A percentile compares a stretch with the other conserved stretches of the same genome.
Conservation (phyloP, 768 basidiomycete genomes). For the Suillus clintonianus region DNA sequence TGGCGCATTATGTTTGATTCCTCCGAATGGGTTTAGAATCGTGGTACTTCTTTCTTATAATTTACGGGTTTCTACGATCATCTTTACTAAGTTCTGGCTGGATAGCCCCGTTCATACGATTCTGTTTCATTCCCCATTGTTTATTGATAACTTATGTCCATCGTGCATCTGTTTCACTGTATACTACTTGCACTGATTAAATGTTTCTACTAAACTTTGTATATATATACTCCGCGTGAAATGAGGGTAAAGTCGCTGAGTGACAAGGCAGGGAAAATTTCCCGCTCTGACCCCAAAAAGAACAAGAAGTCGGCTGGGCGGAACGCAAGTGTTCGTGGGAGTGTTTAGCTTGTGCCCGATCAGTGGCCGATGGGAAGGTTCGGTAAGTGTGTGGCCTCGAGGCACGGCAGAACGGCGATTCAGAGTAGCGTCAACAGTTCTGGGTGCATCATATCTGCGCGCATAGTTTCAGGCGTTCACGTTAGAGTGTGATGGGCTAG, state of each 20-base stretch:
- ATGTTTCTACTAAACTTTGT: too few relatives aligned
- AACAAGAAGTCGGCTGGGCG: too few relatives aligned
- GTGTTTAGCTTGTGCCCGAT: neutral
- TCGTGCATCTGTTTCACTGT: too few relatives aligned
- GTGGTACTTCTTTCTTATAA: neutral
- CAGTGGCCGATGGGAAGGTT: neutral
- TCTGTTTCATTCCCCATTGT: neutral
- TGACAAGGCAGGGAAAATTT: neutral
- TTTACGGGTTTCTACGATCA: neutral
- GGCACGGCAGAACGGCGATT: neutral
- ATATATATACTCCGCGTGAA: neutral
- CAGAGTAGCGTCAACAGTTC: neutral
- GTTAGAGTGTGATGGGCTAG: neutral
- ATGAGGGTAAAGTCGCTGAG: neutral
- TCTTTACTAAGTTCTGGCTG: too few relatives aligned
- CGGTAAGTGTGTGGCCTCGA: neutral
- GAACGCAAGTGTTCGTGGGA: neutral
- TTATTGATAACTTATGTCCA: neutral
- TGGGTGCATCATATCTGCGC: neutral
- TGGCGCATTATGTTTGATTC: conserved; percentile 2
- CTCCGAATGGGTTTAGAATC: neutral
- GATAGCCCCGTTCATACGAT: neutral
- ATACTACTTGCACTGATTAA: too few relatives aligned
- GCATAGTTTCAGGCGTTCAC: neutral
- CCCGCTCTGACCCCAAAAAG: neutral